Evolutionary conservation across 768 basidiomycete genomes (phyloP).

Genomic region (Leccinum barrowsii): DNA sequence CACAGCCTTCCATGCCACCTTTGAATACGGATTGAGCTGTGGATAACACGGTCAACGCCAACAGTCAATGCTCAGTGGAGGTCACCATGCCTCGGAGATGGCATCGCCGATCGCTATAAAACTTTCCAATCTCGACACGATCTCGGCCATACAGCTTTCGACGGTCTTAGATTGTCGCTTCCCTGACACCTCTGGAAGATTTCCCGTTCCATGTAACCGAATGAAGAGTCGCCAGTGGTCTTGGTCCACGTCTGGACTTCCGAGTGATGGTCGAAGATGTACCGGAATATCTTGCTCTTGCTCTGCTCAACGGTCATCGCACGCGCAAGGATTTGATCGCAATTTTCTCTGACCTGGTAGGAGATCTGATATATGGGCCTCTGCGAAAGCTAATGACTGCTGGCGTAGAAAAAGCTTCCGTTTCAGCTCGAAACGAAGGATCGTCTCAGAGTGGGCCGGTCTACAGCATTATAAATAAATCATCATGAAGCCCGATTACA

Average conservation of each 20-base stretch:
- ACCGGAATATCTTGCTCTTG: conserved; percentile 12
- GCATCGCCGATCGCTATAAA: conserved; percentile 25
- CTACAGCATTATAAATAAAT: neutral
- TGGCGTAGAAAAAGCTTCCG: conserved; percentile 10
- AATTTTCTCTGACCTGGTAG: conserved; percentile 4
- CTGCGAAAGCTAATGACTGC: conserved; percentile 14
- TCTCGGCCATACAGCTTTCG: conserved; percentile 17
- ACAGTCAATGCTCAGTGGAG: neutral
- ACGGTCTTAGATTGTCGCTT: conserved; percentile 3
- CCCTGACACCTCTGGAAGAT: neutral
- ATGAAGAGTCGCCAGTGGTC: conserved; percentile 21
- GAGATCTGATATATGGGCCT: conserved; percentile 17
- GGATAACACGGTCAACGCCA: neutral
- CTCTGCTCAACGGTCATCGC: conserved; percentile 4
- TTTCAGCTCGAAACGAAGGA: conserved; percentile 26
- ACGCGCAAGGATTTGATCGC: neutral
- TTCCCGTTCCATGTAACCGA: conserved; percentile 13
- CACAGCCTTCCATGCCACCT: conserved; percentile 27
- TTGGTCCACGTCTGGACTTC: neutral
- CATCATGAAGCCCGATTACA: neutral
- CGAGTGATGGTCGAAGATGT: conserved; percentile 12
- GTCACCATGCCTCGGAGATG: conserved; percentile 16
- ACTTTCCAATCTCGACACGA: conserved; percentile 22
- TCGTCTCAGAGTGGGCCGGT: conserved; percentile 12
- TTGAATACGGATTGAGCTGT: conserved; percentile 26